Conservation (phyloP, 2,329 filamentous ascomycete genomes). For the Pseudodiploospora longispora region DNA sequence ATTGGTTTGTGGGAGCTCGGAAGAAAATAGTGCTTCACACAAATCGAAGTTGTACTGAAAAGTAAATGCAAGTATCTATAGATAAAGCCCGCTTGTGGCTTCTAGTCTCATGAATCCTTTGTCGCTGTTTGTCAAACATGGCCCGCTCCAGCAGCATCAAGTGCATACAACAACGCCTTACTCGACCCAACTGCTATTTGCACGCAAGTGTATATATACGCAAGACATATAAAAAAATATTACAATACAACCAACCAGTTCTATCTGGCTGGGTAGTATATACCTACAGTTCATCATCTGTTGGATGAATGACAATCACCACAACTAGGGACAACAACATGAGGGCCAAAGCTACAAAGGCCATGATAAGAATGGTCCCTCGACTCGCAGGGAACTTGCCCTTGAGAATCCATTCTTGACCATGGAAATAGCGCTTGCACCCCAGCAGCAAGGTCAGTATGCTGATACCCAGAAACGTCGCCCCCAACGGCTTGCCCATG, state of each 20-base stretch:
- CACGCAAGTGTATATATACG: not conserved
- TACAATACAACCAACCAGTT: not conserved
- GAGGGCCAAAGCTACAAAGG: constrained; percentile 54
- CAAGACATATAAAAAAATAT: not conserved
- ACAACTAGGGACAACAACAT: constrained; percentile 54
- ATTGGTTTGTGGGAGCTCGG: too few species aligned
- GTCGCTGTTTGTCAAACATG: too few species aligned
- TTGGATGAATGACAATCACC: constrained; percentile 46
- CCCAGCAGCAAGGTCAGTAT: constrained; percentile 69
- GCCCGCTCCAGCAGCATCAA: too few species aligned
- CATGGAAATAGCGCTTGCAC: constrained; percentile 70
- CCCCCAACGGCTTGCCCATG: constrained; percentile 66
- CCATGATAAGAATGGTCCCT: constrained; percentile 64
- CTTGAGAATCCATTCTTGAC: constrained; percentile 69
- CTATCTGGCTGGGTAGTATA: not conserved
- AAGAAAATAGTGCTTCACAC: too few species aligned
- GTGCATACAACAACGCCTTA: too few species aligned
- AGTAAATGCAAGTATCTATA: too few species aligned
- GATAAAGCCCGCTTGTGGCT: too few species aligned
- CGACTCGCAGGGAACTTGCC: constrained; percentile 75
- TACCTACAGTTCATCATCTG: constrained; percentile 1
- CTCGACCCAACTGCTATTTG: not conserved
- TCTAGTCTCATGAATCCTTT: too few species aligned
- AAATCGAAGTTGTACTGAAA: too few species aligned
- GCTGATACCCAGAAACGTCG: constrained; percentile 67